Evolutionary conservation across 208 protist genomes (phyloP).

Genomic region (Vickermania ingenoplastis): DNA sequence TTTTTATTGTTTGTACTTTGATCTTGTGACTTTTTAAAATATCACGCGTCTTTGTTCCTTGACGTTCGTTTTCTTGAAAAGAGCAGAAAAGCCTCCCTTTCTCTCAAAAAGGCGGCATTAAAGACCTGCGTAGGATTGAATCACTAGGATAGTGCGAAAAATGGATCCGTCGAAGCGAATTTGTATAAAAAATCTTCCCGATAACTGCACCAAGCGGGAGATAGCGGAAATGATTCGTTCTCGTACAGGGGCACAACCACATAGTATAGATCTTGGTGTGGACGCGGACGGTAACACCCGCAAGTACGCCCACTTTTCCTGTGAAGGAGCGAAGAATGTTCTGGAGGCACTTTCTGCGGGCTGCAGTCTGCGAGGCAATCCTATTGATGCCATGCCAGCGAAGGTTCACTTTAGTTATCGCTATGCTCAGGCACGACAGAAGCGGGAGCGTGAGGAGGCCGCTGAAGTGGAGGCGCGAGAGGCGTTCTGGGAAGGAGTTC

Average conservation of each 20-base stretch:
- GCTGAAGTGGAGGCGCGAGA: slow-evolving; percentile 25
- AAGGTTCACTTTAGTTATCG: slow-evolving; percentile 60
- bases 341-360: slow-evolving; percentile 50
- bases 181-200: slow-evolving; percentile 76
- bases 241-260: slow-evolving; percentile 61
- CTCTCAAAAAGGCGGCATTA: too few relatives aligned
- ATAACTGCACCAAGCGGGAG: slow-evolving; percentile 71
- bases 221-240: slow-evolving; percentile 73
- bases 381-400: slow-evolving; percentile 38
- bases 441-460: slow-evolving; percentile 56
- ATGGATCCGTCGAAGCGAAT: slow-evolving; percentile 87
- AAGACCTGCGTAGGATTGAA: too few relatives aligned
- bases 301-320: slow-evolving; percentile 80
- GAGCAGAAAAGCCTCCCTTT: too few relatives aligned
- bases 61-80: too few relatives aligned
- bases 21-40: too few relatives aligned
- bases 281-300: slow-evolving; percentile 35
- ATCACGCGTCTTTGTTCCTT: too few relatives aligned
- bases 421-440: slow-evolving; percentile 57
- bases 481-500: slow-evolving; percentile 18
- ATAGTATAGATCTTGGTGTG: slow-evolving; percentile 81
- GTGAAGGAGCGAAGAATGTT: slow-evolving; percentile 73
- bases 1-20: too few relatives aligned
- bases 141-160: too few relatives aligned
- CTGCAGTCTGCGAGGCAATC: slow-evolving; percentile 17